A percentile compares a stretch with the other conserved stretches of the same genome.
These are phyloP conservation scores for Fonsecaea multimorphosa DNA, from an alignment of 2,329 filamentous ascomycete species.

Conservation along the genomic window DNA sequence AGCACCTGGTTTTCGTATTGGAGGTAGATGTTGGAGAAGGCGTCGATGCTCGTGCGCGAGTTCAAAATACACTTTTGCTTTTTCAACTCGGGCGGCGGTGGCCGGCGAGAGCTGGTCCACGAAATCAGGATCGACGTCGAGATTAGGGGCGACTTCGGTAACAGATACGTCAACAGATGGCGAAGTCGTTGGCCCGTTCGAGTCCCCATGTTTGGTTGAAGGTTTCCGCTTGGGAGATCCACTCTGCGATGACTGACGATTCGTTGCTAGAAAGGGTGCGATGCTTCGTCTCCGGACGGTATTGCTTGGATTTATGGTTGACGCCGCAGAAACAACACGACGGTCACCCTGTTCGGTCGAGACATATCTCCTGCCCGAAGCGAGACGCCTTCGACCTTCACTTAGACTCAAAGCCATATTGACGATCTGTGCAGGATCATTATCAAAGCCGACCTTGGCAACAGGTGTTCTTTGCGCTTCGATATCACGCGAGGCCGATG, in stretches of 20 bases:
- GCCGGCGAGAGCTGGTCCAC: conserved; percentile 70
- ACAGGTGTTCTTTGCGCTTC: conserved; percentile 16
- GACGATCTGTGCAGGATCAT: conserved; percentile 87
- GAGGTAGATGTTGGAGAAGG: conserved; percentile 77
- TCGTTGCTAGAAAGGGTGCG: conserved; percentile 33
- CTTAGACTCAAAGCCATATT: conserved; percentile 89
- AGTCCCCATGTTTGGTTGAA: conserved; percentile 39
- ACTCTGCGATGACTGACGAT: conserved; percentile 29
- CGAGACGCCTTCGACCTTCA: conserved; percentile 73
- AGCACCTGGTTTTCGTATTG: conserved; percentile 55
- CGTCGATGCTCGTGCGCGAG: conserved; percentile 83
- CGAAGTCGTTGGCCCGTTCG: conserved; percentile 28
- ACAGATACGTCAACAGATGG: conserved; percentile 25
- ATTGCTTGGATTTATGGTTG: conserved; percentile 23
- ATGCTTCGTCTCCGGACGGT: conserved; percentile 28
- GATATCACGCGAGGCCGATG: conserved; percentile 16
- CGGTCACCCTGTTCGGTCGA: conserved; percentile 44
- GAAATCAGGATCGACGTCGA: conserved; percentile 44
- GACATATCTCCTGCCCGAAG: conserved; percentile 54
- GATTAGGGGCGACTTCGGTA: conserved; percentile 39
- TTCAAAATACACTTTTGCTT: conserved; percentile 83
- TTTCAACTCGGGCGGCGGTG: conserved; percentile 81
- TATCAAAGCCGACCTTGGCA: conserved; percentile 57
- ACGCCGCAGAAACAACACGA: conserved; percentile 31
- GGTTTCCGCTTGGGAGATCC: conserved; percentile 39